phyloP scores from a whole-genome alignment of 1,139 yeast species.

The Lodderomyces parapsilosis region DNA sequence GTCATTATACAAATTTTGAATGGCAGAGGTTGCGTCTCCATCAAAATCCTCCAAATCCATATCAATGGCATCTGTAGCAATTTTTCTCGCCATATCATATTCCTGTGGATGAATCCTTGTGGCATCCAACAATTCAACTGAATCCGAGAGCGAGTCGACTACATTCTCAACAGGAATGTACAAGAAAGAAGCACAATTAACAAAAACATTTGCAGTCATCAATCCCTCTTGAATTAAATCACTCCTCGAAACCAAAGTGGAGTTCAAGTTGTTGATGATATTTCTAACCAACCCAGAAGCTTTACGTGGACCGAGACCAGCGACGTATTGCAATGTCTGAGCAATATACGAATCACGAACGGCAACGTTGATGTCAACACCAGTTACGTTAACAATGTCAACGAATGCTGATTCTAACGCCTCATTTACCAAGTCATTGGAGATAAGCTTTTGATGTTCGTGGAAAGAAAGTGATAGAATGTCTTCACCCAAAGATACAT shows the following conservation, averaged over 20 bases:
- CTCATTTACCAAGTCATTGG: slow-evolving; percentile 60
- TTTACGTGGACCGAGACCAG: slow-evolving; percentile 95
- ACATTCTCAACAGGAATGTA: slow-evolving; percentile 71
- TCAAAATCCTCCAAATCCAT: slow-evolving; percentile 92
- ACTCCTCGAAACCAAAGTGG: slow-evolving; percentile 63
- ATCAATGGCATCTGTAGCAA: slow-evolving; percentile 98
- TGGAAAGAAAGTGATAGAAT: slow-evolving; percentile 70
- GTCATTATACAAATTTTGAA: slow-evolving; percentile 76
- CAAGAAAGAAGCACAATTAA: slow-evolving; percentile 90
- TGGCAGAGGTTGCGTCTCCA: slow-evolving; percentile 79
- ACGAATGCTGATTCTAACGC: slow-evolving; percentile 83
- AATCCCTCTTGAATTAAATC: slow-evolving; percentile 81
- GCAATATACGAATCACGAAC: slow-evolving; percentile 73
- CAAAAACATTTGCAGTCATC: slow-evolving; percentile 75
- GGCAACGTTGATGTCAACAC: slow-evolving; percentile 91
- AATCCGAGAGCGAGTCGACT: slow-evolving; percentile 36
- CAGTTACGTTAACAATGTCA: slow-evolving; percentile 86
- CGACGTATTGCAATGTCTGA: slow-evolving; percentile 67
- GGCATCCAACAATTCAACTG: slow-evolving; percentile 82
- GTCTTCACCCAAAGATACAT: slow-evolving; percentile 75
- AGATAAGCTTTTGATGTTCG: slow-evolving; percentile 70
- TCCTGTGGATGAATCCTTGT: slow-evolving; percentile 98
- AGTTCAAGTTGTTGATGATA: slow-evolving; percentile 69
- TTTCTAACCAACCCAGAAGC: slow-evolving; percentile 85
- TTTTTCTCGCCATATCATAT: slow-evolving; percentile 89